Base-by-base conservation (phyloP, 2,329 filamentous ascomycete genomes). In the Exserohilum rostratum region DNA sequence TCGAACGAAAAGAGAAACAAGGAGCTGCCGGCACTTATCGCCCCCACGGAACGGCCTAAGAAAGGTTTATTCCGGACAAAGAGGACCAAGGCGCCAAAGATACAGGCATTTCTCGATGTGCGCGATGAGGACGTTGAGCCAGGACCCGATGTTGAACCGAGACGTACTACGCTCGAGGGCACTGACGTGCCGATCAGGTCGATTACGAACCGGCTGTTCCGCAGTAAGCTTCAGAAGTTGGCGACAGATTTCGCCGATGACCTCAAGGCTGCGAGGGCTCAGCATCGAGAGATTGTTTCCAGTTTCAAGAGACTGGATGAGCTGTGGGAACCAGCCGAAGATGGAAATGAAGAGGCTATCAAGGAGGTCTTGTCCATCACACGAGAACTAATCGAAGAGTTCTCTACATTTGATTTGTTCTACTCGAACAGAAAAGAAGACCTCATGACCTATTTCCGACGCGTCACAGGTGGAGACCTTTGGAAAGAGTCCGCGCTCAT, bases 361-460 rank as follows among this genome's bases (percentile, higher is more conserved):
- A 78, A 81, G 34, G 80, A 84, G 45, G 87, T 85, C 79, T 76
- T 87, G 12, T 82, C 85, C 44, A 83, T 83, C 55, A 84, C 85
- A 0, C 79, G 82, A 56, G 79, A 80, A 53, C 76, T 88, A 53
- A 76, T 87, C 37, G 80, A 84, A 48, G 85, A 86, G 53, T 89
- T 88, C 64, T 79, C 82, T 6, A 80, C 80, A 9, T 86, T 86
- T 57, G 80, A 83, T 45, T 76, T 81, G 3, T 86, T 88, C 69
- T 88, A 85, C 67, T 70, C 46, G 60, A 80, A 64, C 77, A 83
- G 60, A 20, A 81, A 63, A 73, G 79, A 65, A 74, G 79, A 66
- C 30, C 73, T 76, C 44, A 62, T 47, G 25, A 69, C 70, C 17
- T 72, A 78, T 48, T 73, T 75, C 48, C 61, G 72, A 33, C 69